Conservation (phyloP, 1,284 basidiomycete genomes). For the Volvariella volvacea region DNA sequence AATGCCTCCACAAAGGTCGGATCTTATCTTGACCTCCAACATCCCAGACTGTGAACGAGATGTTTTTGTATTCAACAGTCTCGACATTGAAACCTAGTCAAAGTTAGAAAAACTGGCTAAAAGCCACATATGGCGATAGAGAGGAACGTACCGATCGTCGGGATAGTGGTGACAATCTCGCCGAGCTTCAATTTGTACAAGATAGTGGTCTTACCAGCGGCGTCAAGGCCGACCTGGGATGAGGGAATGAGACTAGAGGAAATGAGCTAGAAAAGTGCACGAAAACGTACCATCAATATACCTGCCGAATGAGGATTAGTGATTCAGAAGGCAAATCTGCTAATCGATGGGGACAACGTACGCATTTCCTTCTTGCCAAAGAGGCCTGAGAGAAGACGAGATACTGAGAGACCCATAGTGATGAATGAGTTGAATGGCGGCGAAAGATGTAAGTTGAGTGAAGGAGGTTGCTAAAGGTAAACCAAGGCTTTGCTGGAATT, state of each 20-base stretch:
- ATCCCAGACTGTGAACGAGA: conserved; percentile 99
- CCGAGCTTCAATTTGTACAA: conserved; percentile 98
- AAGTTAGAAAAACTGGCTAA: conserved; percentile 15
- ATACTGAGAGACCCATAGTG: conserved; percentile 84
- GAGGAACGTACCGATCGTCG: conserved; percentile 83
- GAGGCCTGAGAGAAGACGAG: conserved; percentile 76
- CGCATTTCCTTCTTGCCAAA: conserved; percentile 99
- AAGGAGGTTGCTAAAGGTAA: conserved; percentile 27
- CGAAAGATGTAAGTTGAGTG: conserved; percentile 24
- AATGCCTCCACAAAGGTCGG: conserved; percentile 99
- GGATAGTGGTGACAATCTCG: conserved; percentile 99
- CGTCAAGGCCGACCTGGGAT: conserved; percentile 85
- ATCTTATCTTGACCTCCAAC: conserved; percentile 99
- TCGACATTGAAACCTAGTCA: conserved; percentile 93
- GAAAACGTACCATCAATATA: conserved; percentile 60
- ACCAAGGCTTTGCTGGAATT: conserved; percentile 25
- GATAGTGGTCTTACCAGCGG: conserved; percentile 97
- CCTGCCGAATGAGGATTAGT: conserved; percentile 42
- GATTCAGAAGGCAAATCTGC: conserved; percentile 27
- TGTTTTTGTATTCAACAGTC: conserved; percentile 99
- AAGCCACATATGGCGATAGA: conserved; percentile 7
- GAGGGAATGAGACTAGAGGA: conserved; percentile 9
- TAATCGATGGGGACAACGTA: conserved; percentile 40
- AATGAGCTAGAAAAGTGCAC: conserved; percentile 11
- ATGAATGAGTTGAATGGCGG: conserved; percentile 21